Evolutionary conservation across 371 early-diverging fungal genomes (phyloP), one percentile per base, ranked within the genome.

Genomic region (Mortierella sp.): DNA sequence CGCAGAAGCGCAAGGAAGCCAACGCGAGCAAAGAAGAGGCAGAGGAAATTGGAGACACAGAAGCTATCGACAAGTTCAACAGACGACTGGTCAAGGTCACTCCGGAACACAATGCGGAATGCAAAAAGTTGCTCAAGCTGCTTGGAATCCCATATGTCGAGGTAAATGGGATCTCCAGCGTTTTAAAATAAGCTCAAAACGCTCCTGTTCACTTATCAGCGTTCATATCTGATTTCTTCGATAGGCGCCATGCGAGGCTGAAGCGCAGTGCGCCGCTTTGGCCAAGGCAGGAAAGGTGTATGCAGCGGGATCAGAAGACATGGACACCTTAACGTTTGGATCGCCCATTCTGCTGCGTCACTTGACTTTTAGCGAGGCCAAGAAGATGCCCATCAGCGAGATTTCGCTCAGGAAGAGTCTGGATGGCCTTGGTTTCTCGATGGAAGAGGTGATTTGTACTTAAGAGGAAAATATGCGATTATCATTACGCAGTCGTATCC

Each of bases 271-370:
- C 80, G 99, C 99, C 4, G 95, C 91, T 30, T 79, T 99, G 32
- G 94, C 93, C 31, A 90, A 86, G 69, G 86, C 90, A 0, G 97
- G 95, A 50, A 61, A 84, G 72, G 99, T 99, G 5, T 97, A 92
- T 80, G 99, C 93, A 8, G 98, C 99, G 24, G 99, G 95, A 5
- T 97, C 99, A 2, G 99, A 99, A 79, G 99, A 99, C 84, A 99
- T 99, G 99, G 99, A 99, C 80, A 98, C 99, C 0, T 83, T 99
- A 55, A 95, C 99, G 4, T 99, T 99, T 82, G 92, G 91, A 6
- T 79, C 98, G 3, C 97, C 98, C 2, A 84, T 96, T 17, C 83
- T 99, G 23, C 66, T 99, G 46, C 92, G 99, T 21, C 99, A 99
- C 76, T 83, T 99, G 75, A 98, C 97, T 1, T 95, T 95, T 67